Evolutionary conservation across 1,139 yeast species (phyloP), one percentile per base, ranked within the genome.

Genomic region (Protomyces inouyei): DNA sequence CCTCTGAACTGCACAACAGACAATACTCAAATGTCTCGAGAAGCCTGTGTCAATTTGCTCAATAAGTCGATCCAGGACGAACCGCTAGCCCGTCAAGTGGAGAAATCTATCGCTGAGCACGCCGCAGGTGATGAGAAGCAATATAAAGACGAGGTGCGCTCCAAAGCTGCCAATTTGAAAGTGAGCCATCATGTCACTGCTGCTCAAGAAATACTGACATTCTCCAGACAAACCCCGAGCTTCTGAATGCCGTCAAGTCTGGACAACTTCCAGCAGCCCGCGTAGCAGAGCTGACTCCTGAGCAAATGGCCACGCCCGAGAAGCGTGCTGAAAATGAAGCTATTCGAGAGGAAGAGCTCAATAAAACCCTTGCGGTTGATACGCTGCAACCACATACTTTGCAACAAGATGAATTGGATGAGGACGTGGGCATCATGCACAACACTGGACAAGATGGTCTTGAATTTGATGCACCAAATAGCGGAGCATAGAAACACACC

Each of bases 381-480:
- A 59, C 63, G 28, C 25, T 59, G 36, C 43, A 52, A 40, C 43
- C 43, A 10, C 55, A 52, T 18, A 14, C 38, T 5, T 16, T 23
- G 25, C 36, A 12, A 14, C 46, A 57, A 32, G 45, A 40, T 21
- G 45, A 14, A 12, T 4, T 52, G 2, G 63, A 59, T 37, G 14
- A 40, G 23, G 63, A 59, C 38, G 36, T 43, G 23, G 63, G 63
- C 8, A 18, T 52, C 46, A 55, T 52, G 45, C 43, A 55, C 35
- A 59, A 59, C 52, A 59, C 63, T 2, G 63, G 63, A n/a, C 63
- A 59, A 28, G 57, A 59, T 23, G 63, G 63, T 16, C 52, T 59
- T 43, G 63, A 59, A 55, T 59, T 36, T 16, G 63, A 59, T 59
- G 63, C 63, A n/a, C 63, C 63, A 16, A 38, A 38, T 10, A 38